phyloP scores from a whole-genome alignment of 2,329 filamentous ascomycete genomes.

The Clonostachys rhizophaga region DNA sequence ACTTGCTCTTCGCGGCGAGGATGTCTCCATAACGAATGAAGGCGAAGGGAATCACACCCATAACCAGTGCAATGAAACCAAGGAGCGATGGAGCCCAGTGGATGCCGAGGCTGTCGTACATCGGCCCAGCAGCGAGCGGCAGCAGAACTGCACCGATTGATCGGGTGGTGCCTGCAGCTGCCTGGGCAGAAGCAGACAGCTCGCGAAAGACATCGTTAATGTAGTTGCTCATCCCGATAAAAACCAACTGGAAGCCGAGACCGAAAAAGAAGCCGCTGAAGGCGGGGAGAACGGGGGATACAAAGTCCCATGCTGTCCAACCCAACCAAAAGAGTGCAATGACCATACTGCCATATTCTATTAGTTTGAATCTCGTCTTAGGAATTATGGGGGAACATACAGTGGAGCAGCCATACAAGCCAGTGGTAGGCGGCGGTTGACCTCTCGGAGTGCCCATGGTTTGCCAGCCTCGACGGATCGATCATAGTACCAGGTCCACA shows the following conservation, averaged over 20 bases:
- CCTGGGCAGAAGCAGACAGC: constrained; percentile 25
- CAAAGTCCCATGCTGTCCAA: constrained; percentile 43
- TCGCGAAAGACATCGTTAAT: constrained; percentile 23
- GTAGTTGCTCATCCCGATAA: constrained; percentile 28
- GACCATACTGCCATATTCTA: constrained; percentile 32
- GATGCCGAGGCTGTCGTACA: constrained; percentile 22
- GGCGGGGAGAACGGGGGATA: constrained; percentile 26
- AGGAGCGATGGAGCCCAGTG: constrained; percentile 28
- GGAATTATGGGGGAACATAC: constrained; percentile 24
- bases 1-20: constrained; percentile 15
- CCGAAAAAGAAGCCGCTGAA: constrained; percentile 38
- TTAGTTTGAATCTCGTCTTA: neutral
- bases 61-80: constrained; percentile 17
- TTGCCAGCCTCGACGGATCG: constrained; percentile 13
- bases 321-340: constrained; percentile 56
- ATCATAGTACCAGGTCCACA: constrained; percentile 20
- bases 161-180: constrained; percentile 22
- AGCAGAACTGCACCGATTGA: constrained; percentile 23
- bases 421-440: constrained; percentile 28
- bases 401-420: constrained; percentile 58
- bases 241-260: constrained; percentile 21
- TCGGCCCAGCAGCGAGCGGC: constrained; percentile 21
- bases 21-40: constrained; percentile 22
- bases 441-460: constrained; percentile 21
- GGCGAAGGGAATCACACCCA: constrained; percentile 23